Evolutionary conservation across 208 protist genomes (phyloP).

Genomic region (Crithidia bombi): DNA sequence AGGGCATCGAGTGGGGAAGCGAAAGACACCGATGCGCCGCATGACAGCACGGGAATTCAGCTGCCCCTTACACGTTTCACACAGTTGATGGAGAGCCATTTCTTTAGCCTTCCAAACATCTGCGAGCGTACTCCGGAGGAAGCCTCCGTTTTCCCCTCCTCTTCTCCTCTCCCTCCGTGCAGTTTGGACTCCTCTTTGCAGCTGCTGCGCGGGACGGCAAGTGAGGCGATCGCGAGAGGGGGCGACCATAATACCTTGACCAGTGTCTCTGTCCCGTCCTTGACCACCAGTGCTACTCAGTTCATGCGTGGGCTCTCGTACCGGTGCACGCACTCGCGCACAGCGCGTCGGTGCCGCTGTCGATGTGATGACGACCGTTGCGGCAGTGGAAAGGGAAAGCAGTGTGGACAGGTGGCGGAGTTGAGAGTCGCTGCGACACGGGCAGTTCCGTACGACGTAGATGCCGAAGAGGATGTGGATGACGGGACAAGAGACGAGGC

Average conservation of each 20-base stretch:
- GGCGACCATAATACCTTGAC: neutral
- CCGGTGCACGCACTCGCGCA: conserved; percentile 16
- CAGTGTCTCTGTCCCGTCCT: neutral
- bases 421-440: neutral
- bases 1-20: neutral
- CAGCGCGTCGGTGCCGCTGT: neutral
- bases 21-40: neutral
- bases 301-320: conserved; percentile 31
- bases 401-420: neutral
- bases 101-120: conserved; percentile 4
- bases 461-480: conserved; percentile 22
- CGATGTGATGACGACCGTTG: neutral
- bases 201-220: neutral
- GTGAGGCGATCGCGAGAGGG: neutral
- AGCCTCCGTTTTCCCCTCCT: neutral
- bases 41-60: neutral
- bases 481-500: no score
- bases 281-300: conserved; percentile 29
- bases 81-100: conserved; percentile 4
- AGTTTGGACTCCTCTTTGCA: neutral
- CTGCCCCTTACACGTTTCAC: neutral
- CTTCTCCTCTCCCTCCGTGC: neutral
- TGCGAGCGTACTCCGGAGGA: neutral
- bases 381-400: neutral
- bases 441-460: conserved; percentile 23